Percentiles rank a stretch among this genome's conserved stretches.
phyloP scores from a whole-genome alignment of 306 rosid species.

The Inga oerstediana region DNA sequence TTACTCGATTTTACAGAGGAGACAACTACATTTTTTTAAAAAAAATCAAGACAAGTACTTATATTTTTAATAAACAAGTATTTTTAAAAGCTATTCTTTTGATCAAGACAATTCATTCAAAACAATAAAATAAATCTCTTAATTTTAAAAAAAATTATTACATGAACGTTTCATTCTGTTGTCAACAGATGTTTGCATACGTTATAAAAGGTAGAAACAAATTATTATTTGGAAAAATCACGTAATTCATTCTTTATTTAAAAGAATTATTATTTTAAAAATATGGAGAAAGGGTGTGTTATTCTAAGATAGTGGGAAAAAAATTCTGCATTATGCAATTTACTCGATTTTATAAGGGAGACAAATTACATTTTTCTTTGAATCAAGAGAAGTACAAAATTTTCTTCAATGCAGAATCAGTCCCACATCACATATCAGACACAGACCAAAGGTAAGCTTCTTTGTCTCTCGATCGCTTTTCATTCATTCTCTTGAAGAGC shows the following conservation, averaged over 20 bases:
- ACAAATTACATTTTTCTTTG: neutral
- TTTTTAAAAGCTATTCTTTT: no score
- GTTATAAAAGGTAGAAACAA: no score
- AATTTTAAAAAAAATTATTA: no score
- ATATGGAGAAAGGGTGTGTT: neutral
- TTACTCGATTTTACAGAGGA: neutral
- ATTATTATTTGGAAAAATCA: no score
- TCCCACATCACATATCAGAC: conserved; percentile 87
- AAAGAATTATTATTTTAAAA: no score
- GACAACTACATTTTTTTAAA: neutral
- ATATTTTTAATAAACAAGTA: no score
- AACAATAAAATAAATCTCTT: no score
- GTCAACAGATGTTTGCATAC: no score
- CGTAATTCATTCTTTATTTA: neutral
- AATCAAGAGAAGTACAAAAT: neutral
- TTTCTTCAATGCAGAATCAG: neutral
- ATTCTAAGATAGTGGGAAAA: no score
- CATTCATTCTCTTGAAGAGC: conserved; percentile 70
- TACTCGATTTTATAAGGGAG: neutral
- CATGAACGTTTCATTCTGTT: no score
- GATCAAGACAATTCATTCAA: no score
- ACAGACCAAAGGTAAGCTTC: conserved; percentile 97
- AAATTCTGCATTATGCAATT: neutral
- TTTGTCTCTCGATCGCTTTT: conserved; percentile 69
- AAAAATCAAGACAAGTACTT: neutral